Conservation (phyloP, 2,329 filamentous ascomycete genomes). For the Sporothrix globosa region DNA sequence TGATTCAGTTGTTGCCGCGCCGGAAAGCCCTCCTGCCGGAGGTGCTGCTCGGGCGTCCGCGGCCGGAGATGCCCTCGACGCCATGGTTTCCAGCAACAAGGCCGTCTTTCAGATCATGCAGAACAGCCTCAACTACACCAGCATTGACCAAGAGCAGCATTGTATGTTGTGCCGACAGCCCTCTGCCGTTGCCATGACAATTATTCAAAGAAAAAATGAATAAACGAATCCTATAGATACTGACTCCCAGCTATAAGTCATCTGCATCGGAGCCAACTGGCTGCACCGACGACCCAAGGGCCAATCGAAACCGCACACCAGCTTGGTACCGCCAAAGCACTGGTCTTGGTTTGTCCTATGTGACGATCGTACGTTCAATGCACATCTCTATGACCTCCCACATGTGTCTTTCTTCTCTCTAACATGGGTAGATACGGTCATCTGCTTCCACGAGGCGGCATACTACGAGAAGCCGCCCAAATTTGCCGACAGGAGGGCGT, state of each 20-base stretch:
- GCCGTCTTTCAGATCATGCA: constrained; percentile 60
- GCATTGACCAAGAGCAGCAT: constrained; percentile 67
- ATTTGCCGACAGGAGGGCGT: constrained; percentile 36
- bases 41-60: neutral
- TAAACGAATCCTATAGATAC: constrained; percentile 23
- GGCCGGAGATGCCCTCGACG: neutral
- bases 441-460: constrained; percentile 68
- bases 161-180: constrained; percentile 50
- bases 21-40: neutral
- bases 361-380: constrained; percentile 56
- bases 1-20: neutral
- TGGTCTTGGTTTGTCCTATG: constrained; percentile 76
- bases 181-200: neutral
- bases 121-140: constrained; percentile 75
- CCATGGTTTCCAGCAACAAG: constrained; percentile 39
- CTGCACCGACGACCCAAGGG: constrained; percentile 48
- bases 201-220: no score
- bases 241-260: constrained; percentile 49
- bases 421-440: constrained; percentile 59
- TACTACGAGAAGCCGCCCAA: constrained; percentile 40
- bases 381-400: no score
- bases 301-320: constrained; percentile 40
- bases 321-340: constrained; percentile 48
- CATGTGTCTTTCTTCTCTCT: constrained; percentile 33
- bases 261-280: constrained; percentile 74